Evolutionary conservation across 2,329 filamentous ascomycete genomes (phyloP).

Genomic region (Didymella glomerata): DNA sequence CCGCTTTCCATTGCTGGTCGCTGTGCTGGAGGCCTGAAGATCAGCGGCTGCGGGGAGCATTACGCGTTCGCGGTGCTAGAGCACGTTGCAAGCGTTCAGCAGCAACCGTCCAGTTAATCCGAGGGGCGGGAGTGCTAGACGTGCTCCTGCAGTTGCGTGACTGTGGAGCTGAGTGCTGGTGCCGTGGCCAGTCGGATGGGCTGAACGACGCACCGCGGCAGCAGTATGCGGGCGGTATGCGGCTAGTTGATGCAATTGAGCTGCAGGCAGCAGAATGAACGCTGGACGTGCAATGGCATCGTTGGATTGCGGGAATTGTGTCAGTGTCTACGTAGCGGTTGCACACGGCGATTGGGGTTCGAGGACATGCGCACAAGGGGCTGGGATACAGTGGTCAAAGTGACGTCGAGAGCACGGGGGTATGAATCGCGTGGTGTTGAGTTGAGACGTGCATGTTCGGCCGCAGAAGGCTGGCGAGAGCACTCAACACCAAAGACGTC

Average conservation of each 20-base stretch:
- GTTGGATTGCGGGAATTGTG: not conserved
- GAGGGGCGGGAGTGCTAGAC: slow-evolving; percentile 35
- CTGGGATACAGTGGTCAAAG: slow-evolving; percentile 11
- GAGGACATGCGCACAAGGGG: slow-evolving; percentile 1
- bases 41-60: slow-evolving; percentile 21
- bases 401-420: slow-evolving; percentile 11
- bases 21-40: slow-evolving; percentile 4
- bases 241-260: slow-evolving; percentile 8
- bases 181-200: slow-evolving; percentile 14
- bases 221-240: slow-evolving; percentile 8
- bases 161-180: slow-evolving; percentile 9
- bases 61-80: slow-evolving; percentile 17
- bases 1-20: not conserved
- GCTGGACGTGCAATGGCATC: not conserved
- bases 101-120: slow-evolving; percentile 10
- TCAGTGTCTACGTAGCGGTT: slow-evolving; percentile 1
- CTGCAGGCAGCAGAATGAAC: not conserved
- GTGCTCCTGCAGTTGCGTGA: slow-evolving; percentile 27
- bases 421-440: slow-evolving; percentile 11
- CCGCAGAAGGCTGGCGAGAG: not conserved
- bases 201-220: slow-evolving; percentile 2
- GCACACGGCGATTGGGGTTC: not conserved
- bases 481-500: slow-evolving; percentile 10
- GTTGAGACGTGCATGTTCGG: slow-evolving; percentile 3
- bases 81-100: slow-evolving; percentile 19